Evolutionary conservation across 805 yeast genomes (phyloP).

Genomic region (Ogataea allantospora): DNA sequence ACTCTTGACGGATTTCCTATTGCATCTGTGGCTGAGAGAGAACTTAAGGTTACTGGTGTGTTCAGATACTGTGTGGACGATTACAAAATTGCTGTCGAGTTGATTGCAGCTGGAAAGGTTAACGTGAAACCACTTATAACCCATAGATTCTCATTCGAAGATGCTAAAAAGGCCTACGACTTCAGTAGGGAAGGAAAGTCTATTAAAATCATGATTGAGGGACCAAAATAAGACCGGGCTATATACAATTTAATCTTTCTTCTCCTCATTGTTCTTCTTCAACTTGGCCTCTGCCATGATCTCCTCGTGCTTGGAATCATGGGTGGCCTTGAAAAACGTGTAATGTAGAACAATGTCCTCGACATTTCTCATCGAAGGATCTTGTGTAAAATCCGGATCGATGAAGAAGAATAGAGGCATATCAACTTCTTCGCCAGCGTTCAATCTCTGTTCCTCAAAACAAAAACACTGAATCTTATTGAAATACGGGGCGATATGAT

Average conservation of each 20-base stretch:
- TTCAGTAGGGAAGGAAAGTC: slow-evolving; percentile 64
- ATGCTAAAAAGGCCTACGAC: slow-evolving; percentile 73
- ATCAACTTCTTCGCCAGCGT: slow-evolving; percentile 96
- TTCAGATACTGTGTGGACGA: slow-evolving; percentile 82
- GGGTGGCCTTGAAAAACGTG: slow-evolving; percentile 74
- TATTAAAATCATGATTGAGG: slow-evolving; percentile 78
- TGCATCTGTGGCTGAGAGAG: slow-evolving; percentile 64
- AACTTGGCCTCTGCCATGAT: slow-evolving; percentile 25
- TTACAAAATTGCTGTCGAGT: slow-evolving; percentile 67
- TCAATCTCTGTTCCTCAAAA: slow-evolving; percentile 90
- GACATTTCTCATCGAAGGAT: slow-evolving; percentile 87
- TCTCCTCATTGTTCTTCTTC: slow-evolving; percentile 2
- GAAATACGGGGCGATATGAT: slow-evolving; percentile 93
- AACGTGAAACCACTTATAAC: slow-evolving; percentile 70
- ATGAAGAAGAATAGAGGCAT: slow-evolving; percentile 98
- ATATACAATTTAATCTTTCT: slow-evolving; percentile 4
- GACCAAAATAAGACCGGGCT: slow-evolving; percentile 50
- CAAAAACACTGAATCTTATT: slow-evolving; percentile 98
- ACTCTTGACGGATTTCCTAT: slow-evolving; percentile 69
- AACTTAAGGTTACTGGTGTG: slow-evolving; percentile 66
- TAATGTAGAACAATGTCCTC: slow-evolving; percentile 89
- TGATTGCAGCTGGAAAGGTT: slow-evolving; percentile 61
- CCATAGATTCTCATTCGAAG: slow-evolving; percentile 66
- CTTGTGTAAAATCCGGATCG: slow-evolving; percentile 92
- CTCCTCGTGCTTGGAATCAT: slow-evolving; percentile 29